Evolutionary conservation across 176 grass and related monocot species (phyloP).

Genomic region (Eragrostis curvula): DNA sequence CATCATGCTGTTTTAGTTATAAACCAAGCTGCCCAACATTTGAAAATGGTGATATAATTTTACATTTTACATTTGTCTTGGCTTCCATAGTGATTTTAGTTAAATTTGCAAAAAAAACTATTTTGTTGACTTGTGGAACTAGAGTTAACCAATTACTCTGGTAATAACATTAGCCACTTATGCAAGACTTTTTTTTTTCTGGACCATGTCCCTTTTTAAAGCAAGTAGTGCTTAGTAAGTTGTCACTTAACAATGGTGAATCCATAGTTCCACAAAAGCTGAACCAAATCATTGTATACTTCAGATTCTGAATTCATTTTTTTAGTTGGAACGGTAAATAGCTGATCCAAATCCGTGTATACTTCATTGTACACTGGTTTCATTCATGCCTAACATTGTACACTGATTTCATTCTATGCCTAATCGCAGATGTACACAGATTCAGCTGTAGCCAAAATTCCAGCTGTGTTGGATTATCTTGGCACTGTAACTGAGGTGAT

Average conservation of each 20-base stretch:
- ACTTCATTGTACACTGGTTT: neutral
- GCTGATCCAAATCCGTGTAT: no score
- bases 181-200: neutral
- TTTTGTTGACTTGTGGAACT: constrained; percentile 4
- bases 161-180: neutral
- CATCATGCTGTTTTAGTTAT: constrained; percentile 5
- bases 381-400: neutral
- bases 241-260: neutral
- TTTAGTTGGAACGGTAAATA: neutral
- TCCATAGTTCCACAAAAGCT: neutral
- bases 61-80: constrained; percentile 17
- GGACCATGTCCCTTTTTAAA: neutral
- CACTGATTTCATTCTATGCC: constrained; percentile 35
- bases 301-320: constrained; percentile 19
- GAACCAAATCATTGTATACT: neutral
- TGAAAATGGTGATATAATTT: neutral
- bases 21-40: constrained; percentile 10
- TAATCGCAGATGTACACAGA: constrained; percentile 78
- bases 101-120: neutral
- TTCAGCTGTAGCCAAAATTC: constrained; percentile 90
- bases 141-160: neutral
- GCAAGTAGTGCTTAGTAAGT: neutral
- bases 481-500: constrained; percentile 83
- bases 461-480: constrained; percentile 90
- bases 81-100: neutral